Conservation (phyloP, 257 asterid species). For the Cynanchum wilfordii region DNA sequence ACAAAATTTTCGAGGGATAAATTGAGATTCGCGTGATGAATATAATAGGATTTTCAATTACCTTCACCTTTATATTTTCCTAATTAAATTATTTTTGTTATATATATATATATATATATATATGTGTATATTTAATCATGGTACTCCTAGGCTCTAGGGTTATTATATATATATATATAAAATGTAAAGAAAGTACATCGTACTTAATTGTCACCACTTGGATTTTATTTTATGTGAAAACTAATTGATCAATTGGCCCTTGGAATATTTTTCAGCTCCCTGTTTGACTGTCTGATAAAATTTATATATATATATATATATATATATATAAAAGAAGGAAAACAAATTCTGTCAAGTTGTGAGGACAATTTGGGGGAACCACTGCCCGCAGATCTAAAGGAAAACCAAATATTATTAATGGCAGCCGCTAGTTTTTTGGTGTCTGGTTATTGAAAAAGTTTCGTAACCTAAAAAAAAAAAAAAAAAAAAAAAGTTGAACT, state of each 20-base stretch:
- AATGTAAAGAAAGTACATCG: conserved; percentile 2
- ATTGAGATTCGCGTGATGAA: too few species aligned
- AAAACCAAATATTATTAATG: neutral
- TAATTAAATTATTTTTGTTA: too few species aligned
- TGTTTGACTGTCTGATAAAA: neutral
- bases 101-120: too few species aligned
- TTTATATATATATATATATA: too few species aligned
- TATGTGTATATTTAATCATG: too few species aligned
- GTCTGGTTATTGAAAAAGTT: neutral
- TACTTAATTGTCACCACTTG: neutral
- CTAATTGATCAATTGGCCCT: neutral
- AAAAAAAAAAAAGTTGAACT: neutral
- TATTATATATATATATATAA: too few species aligned
- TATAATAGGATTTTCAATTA: too few species aligned
- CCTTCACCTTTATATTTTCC: too few species aligned
- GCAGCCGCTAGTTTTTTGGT: neutral
- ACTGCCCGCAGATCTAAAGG: neutral
- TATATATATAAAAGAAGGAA: too few species aligned
- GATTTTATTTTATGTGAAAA: neutral
- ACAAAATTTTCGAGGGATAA: too few species aligned
- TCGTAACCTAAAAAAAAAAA: too few species aligned
- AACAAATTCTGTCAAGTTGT: neutral
- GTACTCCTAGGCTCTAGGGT: too few species aligned
- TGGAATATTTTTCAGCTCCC: neutral
- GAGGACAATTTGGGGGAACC: neutral